Evolutionary conservation across 2,329 filamentous ascomycete genomes (phyloP).

Genomic region (Pseudomassariella vexata): DNA sequence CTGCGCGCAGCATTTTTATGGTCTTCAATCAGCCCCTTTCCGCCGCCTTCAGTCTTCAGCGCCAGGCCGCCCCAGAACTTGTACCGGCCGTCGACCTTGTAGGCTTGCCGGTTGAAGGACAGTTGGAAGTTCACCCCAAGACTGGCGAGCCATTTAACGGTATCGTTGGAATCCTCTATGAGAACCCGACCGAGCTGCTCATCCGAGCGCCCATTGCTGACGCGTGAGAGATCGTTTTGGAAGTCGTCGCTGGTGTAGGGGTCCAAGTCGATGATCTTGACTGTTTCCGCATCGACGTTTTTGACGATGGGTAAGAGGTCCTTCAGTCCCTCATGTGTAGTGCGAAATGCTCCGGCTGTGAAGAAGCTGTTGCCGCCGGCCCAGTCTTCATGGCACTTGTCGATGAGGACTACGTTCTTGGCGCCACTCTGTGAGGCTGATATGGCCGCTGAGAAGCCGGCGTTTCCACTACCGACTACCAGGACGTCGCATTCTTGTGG

Average conservation of each 20-base stretch:
- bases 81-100: constrained; percentile 51
- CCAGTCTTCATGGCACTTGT: constrained; percentile 53
- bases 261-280: constrained; percentile 48
- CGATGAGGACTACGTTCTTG: constrained; percentile 44
- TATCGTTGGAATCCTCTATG: constrained; percentile 42
- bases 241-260: constrained; percentile 53
- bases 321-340: constrained; percentile 44
- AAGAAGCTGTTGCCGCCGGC: constrained; percentile 61
- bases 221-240: constrained; percentile 44
- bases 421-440: constrained; percentile 40
- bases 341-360: constrained; percentile 59
- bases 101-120: constrained; percentile 61
- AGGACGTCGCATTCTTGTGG: constrained; percentile 36
- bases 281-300: constrained; percentile 43
- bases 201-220: constrained; percentile 51
- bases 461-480: constrained; percentile 58
- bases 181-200: constrained; percentile 39
- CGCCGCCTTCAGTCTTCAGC: constrained; percentile 37
- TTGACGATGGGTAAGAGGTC: constrained; percentile 58
- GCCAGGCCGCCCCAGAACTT: constrained; percentile 64
- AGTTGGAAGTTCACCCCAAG: constrained; percentile 54
- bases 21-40: constrained; percentile 42
- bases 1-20: constrained; percentile 35
- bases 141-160: constrained; percentile 49
- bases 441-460: constrained; percentile 55